Evolutionary conservation across 371 early-diverging fungal species (phyloP).

Genomic region (Mucor piriformis): DNA sequence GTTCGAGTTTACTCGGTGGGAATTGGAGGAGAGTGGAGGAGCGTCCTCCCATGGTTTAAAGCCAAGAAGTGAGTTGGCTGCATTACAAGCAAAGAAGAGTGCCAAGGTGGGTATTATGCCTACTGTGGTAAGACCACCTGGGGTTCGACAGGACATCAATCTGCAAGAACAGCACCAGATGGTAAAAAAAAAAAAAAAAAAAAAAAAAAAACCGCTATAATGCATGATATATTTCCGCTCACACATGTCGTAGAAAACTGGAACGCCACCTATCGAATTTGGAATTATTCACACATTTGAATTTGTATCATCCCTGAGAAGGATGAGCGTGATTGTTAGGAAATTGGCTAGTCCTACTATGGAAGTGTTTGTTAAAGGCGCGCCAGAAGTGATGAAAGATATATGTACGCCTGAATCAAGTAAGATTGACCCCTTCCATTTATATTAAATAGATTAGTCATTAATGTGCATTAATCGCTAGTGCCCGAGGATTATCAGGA

Average conservation of each 20-base stretch:
- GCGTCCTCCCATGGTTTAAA: slow-evolving; percentile 45
- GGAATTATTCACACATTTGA: slow-evolving; percentile 95
- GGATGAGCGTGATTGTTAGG: slow-evolving; percentile 96
- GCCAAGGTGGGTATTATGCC: slow-evolving; percentile 70
- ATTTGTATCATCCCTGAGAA: slow-evolving; percentile 89
- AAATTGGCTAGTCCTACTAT: slow-evolving; percentile 67
- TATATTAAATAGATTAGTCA: slow-evolving; percentile 7
- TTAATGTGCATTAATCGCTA: slow-evolving; percentile 14
- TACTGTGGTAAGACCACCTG: slow-evolving; percentile 88
- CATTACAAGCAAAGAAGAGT: slow-evolving; percentile 36
- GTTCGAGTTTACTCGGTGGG: slow-evolving; percentile 96
- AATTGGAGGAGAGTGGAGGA: slow-evolving; percentile 83
- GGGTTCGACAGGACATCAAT: slow-evolving; percentile 45
- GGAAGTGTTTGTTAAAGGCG: slow-evolving; percentile 95
- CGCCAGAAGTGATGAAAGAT: slow-evolving; percentile 91
- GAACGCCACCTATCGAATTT: slow-evolving; percentile 67
- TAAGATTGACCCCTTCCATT: slow-evolving; percentile 20
- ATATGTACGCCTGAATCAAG: slow-evolving; percentile 79
- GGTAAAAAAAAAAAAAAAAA: too few relatives aligned
- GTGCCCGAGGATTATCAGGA: slow-evolving; percentile 88
- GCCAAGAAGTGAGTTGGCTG: slow-evolving; percentile 37
- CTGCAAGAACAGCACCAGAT: slow-evolving; percentile 18
- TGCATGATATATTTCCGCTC: slow-evolving; percentile 3
- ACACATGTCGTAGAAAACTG: neutral
- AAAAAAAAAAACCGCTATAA: neutral